Base-by-base conservation (phyloP, 306 rosid genomes). In the Ormosia emarginata region DNA sequence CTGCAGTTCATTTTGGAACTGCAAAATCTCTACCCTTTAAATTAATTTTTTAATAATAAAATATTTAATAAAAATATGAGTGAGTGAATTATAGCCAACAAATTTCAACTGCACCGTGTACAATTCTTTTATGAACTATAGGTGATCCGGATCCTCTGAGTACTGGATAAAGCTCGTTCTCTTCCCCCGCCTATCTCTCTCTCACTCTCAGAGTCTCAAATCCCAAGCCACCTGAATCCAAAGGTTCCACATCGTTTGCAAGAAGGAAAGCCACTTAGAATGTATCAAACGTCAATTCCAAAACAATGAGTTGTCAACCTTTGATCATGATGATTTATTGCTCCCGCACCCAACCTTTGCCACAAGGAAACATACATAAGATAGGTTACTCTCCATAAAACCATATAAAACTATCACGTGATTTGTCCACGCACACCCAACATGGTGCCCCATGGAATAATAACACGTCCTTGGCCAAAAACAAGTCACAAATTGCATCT, bases 381-480 rank as follows among this genome's bases (percentile, higher is more conserved):
- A 77, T 10, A 14, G 49, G 75, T 52, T 67, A 43, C 70, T 58
- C 79, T 55, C 46, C 36, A 52, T 49, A 56, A 56, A 57, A 75
- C 65, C 40, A 56, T 68, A 47, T 82, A 52, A 41, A 83, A 40
- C 63, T 53, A 15, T 85, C 86, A 81, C 79, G 68, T 84, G 86
- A 87, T 53, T 6, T 81, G 72, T 81, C 81, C 70, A 72, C 72
- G 75, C 43, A 67, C 40, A 13, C 63, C 85, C 67, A 76, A 68
- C 85, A 85, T 76, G 30, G 15, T 75, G 59, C 69, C 84, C 81
- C 85, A 75, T 41, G n/a, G 39, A 50, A 80, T 82, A 79, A 83
- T 79, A 73, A 67, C 74, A 71, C 66, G 39, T 83, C 75, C 65
- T 37, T n/a, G 2, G 2, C 58, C 78, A 13, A 55, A 74, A 30